A percentile compares a stretch with the other conserved stretches of the same genome.
phyloP scores from a whole-genome alignment of 805 yeast species.

The Saccharomyces mikatae region DNA sequence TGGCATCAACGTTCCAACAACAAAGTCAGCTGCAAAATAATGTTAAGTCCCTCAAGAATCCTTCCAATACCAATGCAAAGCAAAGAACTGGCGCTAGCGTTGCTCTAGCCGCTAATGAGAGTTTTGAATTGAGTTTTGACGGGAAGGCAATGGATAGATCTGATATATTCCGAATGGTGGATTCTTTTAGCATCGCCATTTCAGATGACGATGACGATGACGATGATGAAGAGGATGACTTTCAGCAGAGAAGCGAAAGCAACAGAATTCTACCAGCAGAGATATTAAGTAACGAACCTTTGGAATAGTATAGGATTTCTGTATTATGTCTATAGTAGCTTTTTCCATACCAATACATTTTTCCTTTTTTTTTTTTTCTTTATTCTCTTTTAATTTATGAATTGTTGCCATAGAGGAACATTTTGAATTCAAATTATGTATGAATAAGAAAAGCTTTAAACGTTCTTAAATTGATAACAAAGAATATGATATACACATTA shows the following conservation, averaged over 20 bases:
- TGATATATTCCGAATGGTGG: conserved; percentile 36
- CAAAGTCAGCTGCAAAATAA: background rate
- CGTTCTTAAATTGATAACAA: background rate
- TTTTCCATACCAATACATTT: background rate
- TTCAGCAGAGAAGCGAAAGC: background rate
- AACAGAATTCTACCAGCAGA: conserved; percentile 14
- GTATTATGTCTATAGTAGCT: background rate
- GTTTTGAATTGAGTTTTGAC: conserved; percentile 38
- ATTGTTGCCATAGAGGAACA: background rate
- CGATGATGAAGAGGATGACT: background rate
- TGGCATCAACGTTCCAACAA: background rate
- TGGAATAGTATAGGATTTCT: conserved; percentile 2
- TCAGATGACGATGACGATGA: conserved; percentile 27
- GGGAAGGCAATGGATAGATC: conserved; percentile 39
- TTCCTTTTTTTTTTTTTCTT: background rate
- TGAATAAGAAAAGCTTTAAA: background rate
- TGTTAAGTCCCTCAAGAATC: background rate
- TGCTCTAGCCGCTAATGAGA: conserved; percentile 13
- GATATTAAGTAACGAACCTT: conserved; percentile 14
- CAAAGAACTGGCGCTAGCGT: background rate
- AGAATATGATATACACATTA: background rate
- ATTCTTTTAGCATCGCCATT: conserved; percentile 30
- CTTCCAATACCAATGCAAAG: background rate
- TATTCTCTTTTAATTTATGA: background rate
- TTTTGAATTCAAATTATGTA: background rate